A percentile compares a stretch with the other conserved stretches of the same genome.
These are phyloP conservation scores for Talaromyces sp. DNA, from an alignment of 2,329 filamentous ascomycete genomes.

Conservation along the genomic window DNA sequence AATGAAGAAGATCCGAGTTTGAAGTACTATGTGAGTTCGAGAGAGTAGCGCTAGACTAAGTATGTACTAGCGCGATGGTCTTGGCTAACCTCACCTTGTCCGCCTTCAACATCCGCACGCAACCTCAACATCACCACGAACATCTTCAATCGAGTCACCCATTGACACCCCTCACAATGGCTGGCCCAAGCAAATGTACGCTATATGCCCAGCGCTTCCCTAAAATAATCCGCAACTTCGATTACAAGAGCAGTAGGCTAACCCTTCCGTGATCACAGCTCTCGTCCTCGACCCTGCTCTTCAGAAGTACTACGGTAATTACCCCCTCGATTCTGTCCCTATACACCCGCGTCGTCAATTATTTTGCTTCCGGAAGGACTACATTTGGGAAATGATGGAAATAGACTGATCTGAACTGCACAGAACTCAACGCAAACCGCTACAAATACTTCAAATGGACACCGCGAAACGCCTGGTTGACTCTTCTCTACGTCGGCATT, in stretches of 20 bases:
- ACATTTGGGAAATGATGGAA: not conserved
- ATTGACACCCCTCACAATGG: conserved; percentile 38
- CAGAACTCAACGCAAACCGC: conserved; percentile 80
- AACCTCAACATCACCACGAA: not conserved
- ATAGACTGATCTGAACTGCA: not conserved
- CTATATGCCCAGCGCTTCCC: not conserved
- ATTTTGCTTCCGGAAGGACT: not conserved
- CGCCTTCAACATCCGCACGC: conserved; percentile 8
- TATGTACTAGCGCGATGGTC: not conserved
- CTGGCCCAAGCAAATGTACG: conserved; percentile 52
- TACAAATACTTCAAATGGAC: conserved; percentile 97
- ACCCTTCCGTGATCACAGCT: conserved; percentile 27
- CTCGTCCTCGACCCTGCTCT: conserved; percentile 46
- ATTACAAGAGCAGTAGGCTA: no score
- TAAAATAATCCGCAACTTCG: no score
- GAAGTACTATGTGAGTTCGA: no score
- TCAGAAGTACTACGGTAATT: conserved; percentile 53
- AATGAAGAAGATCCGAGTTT: no score
- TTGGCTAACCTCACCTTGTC: conserved; percentile 9
- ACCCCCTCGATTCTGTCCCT: not conserved
- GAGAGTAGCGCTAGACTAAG: not conserved
- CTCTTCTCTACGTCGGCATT: conserved; percentile 71
- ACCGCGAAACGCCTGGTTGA: conserved; percentile 73
- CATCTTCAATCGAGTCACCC: not conserved
- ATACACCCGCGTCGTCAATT: no score